Evolutionary conservation across 2,329 filamentous ascomycete genomes (phyloP), one percentile per base, ranked within the genome.

Genomic region (Hypomyces perniciosus): DNA sequence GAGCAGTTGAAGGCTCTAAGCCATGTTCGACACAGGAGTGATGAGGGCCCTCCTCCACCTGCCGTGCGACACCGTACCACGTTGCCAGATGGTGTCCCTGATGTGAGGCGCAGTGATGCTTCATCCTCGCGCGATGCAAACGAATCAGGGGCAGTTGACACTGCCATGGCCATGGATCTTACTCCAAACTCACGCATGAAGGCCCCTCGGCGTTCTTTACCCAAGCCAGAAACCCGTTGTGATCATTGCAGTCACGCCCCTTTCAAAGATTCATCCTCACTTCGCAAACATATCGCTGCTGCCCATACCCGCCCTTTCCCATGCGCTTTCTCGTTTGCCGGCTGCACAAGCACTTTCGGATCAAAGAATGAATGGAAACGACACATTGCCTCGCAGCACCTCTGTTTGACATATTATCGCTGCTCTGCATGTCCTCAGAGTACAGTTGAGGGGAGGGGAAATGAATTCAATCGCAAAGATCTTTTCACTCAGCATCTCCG

Each of bases 311-410:
- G 84, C 20, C 84, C 85, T 0, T 97, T 96, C 60, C 83, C 85
- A 0, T 99, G 92, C 64, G 88, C 88, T 3, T 92, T 96, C 64
- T 83, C 85, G 1, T 85, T 85, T 60, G 95, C 92, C 38, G 89
- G 88, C 13, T 99, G 92, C 66, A 72, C 71, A 0, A 90, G 89
- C 59, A 88, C 84, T 0, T 96, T 97, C 65, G 84, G 85, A 1
- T 92, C 88, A 12, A 97, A 96, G 70, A 96, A 97, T 63, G 92
- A 97, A 67, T 99, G 92, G 92, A 97, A 97, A 68, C 82, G 92
- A 4, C 93, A 99, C 63, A 89, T 96, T 63, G 80, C 84, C 12
- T 95, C 90, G 0, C 90, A 96, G 60, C 93, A 99, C 69, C 78
- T 99, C 26, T 85, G 82, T 57, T 65, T 85, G 13, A 78, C 79